A percentile compares a stretch with the other conserved stretches of the same genome.
phyloP scores from a whole-genome alignment of 306 rosid genomes.

The Pterocarpus santalinus region DNA sequence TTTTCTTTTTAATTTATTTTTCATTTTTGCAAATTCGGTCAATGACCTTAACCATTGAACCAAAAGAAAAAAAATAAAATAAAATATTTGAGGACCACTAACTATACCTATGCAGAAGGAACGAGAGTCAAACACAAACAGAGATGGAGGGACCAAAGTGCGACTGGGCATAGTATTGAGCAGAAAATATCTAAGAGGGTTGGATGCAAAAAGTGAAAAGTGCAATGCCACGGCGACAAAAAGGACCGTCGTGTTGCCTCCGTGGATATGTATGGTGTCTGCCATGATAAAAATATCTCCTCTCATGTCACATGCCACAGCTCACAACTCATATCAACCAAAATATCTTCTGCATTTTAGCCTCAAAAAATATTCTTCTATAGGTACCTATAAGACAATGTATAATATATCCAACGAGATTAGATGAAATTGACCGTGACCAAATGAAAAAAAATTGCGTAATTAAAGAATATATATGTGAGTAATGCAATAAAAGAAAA shows the following conservation, averaged over 20 bases:
- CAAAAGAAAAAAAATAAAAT: no score
- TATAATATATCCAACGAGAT: no score
- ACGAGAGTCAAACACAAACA: no score
- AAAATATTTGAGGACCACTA: no score
- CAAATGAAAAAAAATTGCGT: no score
- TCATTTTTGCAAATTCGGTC: not conserved
- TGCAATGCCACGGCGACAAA: conserved; percentile 54
- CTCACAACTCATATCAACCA: not conserved
- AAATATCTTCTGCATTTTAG: conserved; percentile 24
- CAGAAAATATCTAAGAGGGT: conserved; percentile 48
- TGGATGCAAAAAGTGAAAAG: conserved; percentile 55
- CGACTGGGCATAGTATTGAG: conserved; percentile 10
- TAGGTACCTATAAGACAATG: not conserved
- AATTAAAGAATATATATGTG: no score
- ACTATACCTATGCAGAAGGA: no score
- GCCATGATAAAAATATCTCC: conserved; percentile 41
- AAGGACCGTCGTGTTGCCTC: conserved; percentile 40
- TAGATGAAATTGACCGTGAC: no score
- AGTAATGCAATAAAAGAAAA: not conserved
- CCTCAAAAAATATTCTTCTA: not conserved
- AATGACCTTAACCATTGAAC: not conserved
- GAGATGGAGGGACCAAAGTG: not conserved
- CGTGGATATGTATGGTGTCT: conserved; percentile 41
- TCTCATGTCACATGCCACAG: not conserved
- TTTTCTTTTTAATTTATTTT: not conserved